Evolutionary conservation across 495 filamentous ascomycete species (phyloP).

Genomic region (Lichina pygmaea): DNA sequence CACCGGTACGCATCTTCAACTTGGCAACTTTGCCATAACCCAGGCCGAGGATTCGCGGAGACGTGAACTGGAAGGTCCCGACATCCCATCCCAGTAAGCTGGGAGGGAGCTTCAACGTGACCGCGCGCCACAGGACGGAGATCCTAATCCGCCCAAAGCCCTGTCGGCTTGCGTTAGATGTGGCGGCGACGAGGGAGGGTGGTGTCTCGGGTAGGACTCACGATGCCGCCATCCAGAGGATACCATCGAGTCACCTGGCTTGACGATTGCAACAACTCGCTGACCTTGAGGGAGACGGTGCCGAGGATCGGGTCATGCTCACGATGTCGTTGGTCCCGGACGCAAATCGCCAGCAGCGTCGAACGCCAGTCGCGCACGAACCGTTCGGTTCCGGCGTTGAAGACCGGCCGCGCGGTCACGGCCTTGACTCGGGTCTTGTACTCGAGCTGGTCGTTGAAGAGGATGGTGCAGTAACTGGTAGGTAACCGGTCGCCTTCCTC

Average conservation of each 20-base stretch:
- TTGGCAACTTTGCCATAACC: constrained; percentile 32
- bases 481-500: constrained; percentile 55
- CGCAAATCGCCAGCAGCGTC: constrained; percentile 58
- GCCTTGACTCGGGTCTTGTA: constrained; percentile 83
- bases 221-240: constrained; percentile 37
- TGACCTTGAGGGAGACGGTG: constrained; percentile 64
- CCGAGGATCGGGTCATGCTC: constrained; percentile 90
- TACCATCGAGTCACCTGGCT: constrained; percentile 55
- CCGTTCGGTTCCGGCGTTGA: constrained; percentile 82
- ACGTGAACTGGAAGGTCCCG: constrained; percentile 69
- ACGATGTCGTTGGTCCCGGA: constrained; percentile 64
- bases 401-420: constrained; percentile 79
- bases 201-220: constrained; percentile 8
- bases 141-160: constrained; percentile 75
- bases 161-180: constrained; percentile 24
- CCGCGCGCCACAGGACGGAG: constrained; percentile 59
- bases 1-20: constrained; percentile 58
- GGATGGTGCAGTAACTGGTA: constrained; percentile 73
- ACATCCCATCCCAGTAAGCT: constrained; percentile 75
- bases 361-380: constrained; percentile 92
- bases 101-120: constrained; percentile 61
- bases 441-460: constrained; percentile 70
- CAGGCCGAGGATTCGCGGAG: constrained; percentile 30
- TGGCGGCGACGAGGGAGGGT: constrained; percentile 17
- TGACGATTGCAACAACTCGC: constrained; percentile 59